These are phyloP conservation scores for Pinus albicaulis DNA, from an alignment of 75 land plant species.

Conservation along the genomic window DNA sequence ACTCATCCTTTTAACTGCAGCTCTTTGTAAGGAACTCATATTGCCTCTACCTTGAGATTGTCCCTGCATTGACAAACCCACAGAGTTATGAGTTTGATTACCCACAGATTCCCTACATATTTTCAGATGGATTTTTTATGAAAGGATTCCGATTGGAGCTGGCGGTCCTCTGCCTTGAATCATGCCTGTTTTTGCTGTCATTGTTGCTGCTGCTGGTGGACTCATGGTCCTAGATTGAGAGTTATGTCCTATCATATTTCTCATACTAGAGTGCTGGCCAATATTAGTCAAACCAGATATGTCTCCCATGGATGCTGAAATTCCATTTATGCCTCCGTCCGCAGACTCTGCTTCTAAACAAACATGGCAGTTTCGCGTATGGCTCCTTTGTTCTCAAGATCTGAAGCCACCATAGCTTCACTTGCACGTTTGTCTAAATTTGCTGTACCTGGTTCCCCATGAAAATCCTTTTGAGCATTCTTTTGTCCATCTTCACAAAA, in stretches of 20 bases:
- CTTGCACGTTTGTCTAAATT: no score
- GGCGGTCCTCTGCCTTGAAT: slow-evolving; percentile 32
- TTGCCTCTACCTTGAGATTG: slow-evolving; percentile 44
- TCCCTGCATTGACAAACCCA: slow-evolving; percentile 60
- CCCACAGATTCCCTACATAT: slow-evolving; percentile 40
- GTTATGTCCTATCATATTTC: slow-evolving; percentile 38
- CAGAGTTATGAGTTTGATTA: slow-evolving; percentile 54
- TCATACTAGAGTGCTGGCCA: slow-evolving; percentile 23
- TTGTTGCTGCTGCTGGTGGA: slow-evolving; percentile 28
- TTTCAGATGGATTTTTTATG: slow-evolving; percentile 19
- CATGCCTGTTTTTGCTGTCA: slow-evolving; percentile 48
- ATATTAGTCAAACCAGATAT: slow-evolving; percentile 26
- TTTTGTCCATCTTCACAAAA: no score
- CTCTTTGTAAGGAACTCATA: slow-evolving; percentile 48
- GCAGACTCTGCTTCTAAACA: no score
- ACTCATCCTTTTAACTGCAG: slow-evolving; percentile 43
- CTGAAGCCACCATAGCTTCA: no score
- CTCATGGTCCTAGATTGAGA: slow-evolving; percentile 19
- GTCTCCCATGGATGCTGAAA: slow-evolving; percentile 46
- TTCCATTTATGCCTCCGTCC: slow-evolving; percentile 24
- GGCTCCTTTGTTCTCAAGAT: no score
- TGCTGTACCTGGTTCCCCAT: no score
- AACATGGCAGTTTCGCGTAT: no score
- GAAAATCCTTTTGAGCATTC: no score
- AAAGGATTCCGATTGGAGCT: slow-evolving; percentile 13